Conservation (phyloP, 2,329 filamentous ascomycete species). For the Colletotrichum filicis region DNA sequence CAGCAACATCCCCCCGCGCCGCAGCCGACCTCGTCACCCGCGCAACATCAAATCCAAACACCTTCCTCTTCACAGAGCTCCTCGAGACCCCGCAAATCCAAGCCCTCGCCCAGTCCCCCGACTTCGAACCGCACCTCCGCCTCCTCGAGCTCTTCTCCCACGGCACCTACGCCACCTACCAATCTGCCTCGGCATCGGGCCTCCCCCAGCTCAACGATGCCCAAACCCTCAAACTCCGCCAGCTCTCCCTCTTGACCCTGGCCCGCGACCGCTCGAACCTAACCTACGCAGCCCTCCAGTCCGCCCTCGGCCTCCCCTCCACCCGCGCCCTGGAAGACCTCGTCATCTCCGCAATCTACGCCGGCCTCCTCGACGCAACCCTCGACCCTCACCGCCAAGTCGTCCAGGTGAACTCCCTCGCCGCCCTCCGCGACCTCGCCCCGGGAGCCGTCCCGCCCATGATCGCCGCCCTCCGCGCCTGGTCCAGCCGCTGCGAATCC, state of each 20-base stretch:
- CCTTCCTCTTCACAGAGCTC: constrained; percentile 95
- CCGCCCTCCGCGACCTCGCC: constrained; percentile 86
- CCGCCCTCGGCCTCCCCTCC: constrained; percentile 73
- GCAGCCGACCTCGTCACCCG: constrained; percentile 87
- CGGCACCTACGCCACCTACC: constrained; percentile 86
- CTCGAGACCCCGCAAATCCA: constrained; percentile 84
- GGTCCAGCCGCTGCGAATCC: constrained; percentile 81
- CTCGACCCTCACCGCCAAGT: constrained; percentile 82
- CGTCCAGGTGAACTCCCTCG: constrained; percentile 82
- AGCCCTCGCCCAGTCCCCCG: constrained; percentile 69
- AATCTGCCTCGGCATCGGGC: constrained; percentile 34
- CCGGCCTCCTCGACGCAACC: constrained; percentile 82
- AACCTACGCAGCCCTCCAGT: constrained; percentile 77
- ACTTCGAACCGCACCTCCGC: constrained; percentile 72
- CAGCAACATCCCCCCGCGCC: constrained; percentile 84
- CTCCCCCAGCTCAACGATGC: constrained; percentile 78
- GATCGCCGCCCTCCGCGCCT: constrained; percentile 74
- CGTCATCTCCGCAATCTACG: constrained; percentile 88
- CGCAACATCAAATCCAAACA: constrained; percentile 89
- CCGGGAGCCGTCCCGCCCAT: constrained; percentile 78
- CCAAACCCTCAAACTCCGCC: constrained; percentile 87
- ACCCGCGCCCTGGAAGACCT: constrained; percentile 83
- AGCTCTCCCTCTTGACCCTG: constrained; percentile 88
- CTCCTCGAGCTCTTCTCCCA: constrained; percentile 92
- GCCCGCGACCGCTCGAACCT: constrained; percentile 75